These are phyloP conservation scores for Sanghuangporus baumii DNA, from an alignment of 1,284 basidiomycete species.

Conservation along the genomic window DNA sequence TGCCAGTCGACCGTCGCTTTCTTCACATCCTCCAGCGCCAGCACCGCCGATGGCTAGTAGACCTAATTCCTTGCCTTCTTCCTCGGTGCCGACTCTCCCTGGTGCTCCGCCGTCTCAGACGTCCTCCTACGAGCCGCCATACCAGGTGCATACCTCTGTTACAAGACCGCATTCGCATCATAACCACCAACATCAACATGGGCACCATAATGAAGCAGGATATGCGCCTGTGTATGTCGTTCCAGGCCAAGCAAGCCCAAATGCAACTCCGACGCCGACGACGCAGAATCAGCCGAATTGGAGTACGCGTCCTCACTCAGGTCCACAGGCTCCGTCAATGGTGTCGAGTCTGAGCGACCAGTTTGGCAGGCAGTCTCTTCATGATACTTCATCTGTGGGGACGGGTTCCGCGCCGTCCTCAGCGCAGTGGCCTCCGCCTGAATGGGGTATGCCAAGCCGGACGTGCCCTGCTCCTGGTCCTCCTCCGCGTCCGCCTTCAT, in stretches of 20 bases:
- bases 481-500: conserved; percentile 16
- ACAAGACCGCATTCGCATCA: not conserved
- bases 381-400: conserved; percentile 10
- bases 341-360: conserved; percentile 20
- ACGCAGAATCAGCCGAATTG: conserved; percentile 24
- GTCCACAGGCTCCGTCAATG: conserved; percentile 21
- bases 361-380: conserved; percentile 24
- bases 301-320: conserved; percentile 26
- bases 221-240: not conserved
- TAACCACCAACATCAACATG: not conserved
- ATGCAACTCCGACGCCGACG: not conserved
- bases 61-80: too few species aligned
- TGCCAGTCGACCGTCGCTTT: not conserved
- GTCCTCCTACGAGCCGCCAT: too few species aligned
- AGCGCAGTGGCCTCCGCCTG: conserved; percentile 41
- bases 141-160: too few species aligned
- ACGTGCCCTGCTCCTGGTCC: conserved; percentile 7
- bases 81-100: too few species aligned
- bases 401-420: conserved; percentile 15
- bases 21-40: not conserved
- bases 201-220: not conserved
- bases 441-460: conserved; percentile 31
- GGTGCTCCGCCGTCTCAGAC: too few species aligned
- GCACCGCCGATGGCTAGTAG: too few species aligned
- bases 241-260: not conserved